Percentiles rank a stretch among this genome's conserved stretches.
These are phyloP conservation scores for Ormosia emarginata DNA, from an alignment of 306 rosid species.

Conservation along the genomic window DNA sequence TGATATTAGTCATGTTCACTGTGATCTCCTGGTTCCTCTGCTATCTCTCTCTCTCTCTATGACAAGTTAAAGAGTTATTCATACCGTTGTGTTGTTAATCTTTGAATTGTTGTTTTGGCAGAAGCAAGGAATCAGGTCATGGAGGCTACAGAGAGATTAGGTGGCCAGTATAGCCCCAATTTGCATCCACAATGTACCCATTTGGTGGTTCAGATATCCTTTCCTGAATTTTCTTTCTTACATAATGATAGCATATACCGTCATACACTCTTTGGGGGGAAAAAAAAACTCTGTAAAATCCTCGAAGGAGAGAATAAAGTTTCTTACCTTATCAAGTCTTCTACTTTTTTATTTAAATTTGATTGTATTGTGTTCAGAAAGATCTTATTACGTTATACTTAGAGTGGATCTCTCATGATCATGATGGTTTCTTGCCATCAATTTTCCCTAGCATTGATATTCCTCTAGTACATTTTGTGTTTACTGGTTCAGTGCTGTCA, in stretches of 20 bases:
- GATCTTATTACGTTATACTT: neutral
- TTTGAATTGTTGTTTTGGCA: constrained; percentile 47
- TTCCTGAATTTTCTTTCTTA: constrained; percentile 9
- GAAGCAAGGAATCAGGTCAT: constrained; percentile 98
- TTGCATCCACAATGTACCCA: constrained; percentile 95
- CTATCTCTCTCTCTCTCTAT: neutral
- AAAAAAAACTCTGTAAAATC: neutral
- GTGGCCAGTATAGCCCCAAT: constrained; percentile 90
- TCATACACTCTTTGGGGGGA: neutral
- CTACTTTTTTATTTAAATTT: constrained; percentile 2
- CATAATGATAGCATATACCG: neutral
- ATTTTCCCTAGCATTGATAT: constrained; percentile 10
- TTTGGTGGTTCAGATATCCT: constrained; percentile 99
- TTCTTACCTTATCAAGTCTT: neutral
- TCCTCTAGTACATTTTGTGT: constrained; percentile 3
- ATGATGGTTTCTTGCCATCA: constrained; percentile 3
- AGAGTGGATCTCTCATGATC: constrained; percentile 13
- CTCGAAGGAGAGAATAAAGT: neutral
- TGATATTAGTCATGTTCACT: neutral
- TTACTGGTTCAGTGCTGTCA: constrained; percentile 20
- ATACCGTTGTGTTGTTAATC: neutral
- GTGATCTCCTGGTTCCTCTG: neutral
- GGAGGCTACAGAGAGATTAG: constrained; percentile 90
- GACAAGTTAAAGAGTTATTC: neutral
- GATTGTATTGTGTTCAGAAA: neutral